phyloP scores from a whole-genome alignment of 352 stramenopile genomes.

The Globisporangium okanoganense region DNA sequence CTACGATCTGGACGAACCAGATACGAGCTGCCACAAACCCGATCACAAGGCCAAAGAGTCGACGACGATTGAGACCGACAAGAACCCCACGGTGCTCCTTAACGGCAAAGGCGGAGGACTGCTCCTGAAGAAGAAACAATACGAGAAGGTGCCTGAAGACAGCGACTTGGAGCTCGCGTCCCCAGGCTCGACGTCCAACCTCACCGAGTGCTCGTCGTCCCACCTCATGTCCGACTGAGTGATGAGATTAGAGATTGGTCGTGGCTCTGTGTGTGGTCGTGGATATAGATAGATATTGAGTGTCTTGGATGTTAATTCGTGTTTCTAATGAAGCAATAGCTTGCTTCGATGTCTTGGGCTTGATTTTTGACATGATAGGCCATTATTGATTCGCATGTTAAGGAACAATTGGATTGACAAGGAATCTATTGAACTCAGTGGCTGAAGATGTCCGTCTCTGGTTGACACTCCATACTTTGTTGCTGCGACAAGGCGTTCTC shows the following conservation, averaged over 20 bases:
- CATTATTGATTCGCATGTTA: too few relatives aligned
- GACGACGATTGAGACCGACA: slow-evolving; percentile 3
- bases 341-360: not conserved
- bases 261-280: not conserved
- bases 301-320: not conserved
- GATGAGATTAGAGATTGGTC: not conserved
- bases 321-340: not conserved
- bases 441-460: too few relatives aligned
- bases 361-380: not conserved
- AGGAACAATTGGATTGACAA: too few relatives aligned
- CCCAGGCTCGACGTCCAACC: slow-evolving; percentile 5
- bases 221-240: slow-evolving; percentile 7
- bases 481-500: too few relatives aligned
- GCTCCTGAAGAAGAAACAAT: slow-evolving; percentile 58
- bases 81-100: not conserved
- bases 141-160: slow-evolving; percentile 39
- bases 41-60: not conserved
- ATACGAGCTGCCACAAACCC: slow-evolving; percentile 4
- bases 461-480: too few relatives aligned
- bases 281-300: not conserved
- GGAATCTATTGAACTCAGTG: too few relatives aligned
- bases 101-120: slow-evolving; percentile 4
- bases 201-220: slow-evolving; percentile 2
- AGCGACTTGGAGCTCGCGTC: slow-evolving; percentile 35
- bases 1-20: slow-evolving; percentile 11